Conservation (phyloP, 2,329 filamentous ascomycete species). For the Colletotrichum lupini region DNA sequence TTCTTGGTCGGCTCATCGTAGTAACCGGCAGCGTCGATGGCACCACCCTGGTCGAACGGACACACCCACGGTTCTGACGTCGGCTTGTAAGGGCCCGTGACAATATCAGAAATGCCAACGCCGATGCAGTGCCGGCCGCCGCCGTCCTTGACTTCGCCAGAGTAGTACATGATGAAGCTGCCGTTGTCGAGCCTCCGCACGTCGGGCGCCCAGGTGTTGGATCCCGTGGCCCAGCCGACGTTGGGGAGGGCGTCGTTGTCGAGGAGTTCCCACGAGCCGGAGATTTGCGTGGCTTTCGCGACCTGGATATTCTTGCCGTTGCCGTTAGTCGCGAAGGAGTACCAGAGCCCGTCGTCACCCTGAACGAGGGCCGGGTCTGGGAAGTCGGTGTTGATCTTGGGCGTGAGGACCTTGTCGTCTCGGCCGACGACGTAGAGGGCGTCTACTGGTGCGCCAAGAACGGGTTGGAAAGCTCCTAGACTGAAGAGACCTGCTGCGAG, state of each 20-base stretch:
- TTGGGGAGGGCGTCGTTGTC: conserved; percentile 66
- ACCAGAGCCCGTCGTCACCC: conserved; percentile 60
- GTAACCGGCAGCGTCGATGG: conserved; percentile 73
- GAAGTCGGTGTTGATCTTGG: conserved; percentile 56
- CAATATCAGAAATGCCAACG: conserved; percentile 58
- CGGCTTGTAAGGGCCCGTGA: conserved; percentile 65
- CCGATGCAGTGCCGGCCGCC: conserved; percentile 67
- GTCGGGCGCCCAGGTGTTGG: conserved; percentile 71
- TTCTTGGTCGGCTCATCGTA: conserved; percentile 60
- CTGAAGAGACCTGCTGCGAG: conserved; percentile 22
- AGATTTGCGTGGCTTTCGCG: conserved; percentile 60
- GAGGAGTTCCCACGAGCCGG: conserved; percentile 58
- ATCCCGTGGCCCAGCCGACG: conserved; percentile 63
- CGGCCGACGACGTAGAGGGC: conserved; percentile 27
- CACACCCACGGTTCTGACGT: conserved; percentile 62
- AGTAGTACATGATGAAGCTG: conserved; percentile 71
- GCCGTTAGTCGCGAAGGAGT: conserved; percentile 67
- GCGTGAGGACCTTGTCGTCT: conserved; percentile 3
- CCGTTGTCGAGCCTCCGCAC: conserved; percentile 61
- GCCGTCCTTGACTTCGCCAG: conserved; percentile 54
- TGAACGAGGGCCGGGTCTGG: conserved; percentile 65
- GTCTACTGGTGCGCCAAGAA: conserved; percentile 10
- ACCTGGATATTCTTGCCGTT: conserved; percentile 64
- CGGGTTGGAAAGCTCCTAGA: conserved; percentile 7
- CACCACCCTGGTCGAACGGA: conserved; percentile 63